These are phyloP conservation scores for Apophysomyces trapeziformis DNA, from an alignment of 371 early-diverging fungal genomes.

Conservation along the genomic window DNA sequence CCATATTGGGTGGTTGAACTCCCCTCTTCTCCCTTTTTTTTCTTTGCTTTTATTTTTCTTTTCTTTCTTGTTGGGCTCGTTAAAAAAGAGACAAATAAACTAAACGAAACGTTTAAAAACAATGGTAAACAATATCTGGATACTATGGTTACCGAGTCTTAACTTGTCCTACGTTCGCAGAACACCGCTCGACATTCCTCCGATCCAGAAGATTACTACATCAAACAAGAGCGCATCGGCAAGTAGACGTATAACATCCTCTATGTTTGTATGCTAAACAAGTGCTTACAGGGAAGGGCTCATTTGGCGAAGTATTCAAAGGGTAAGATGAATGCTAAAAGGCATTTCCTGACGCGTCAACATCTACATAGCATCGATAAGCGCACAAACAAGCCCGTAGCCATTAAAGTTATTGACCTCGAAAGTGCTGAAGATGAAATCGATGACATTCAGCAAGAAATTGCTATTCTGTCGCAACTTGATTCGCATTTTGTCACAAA, in stretches of 20 bases:
- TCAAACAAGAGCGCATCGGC: slow-evolving; percentile 75
- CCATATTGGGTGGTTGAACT: slow-evolving; percentile 13
- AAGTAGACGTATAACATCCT: slow-evolving; percentile 18
- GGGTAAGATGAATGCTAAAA: slow-evolving; percentile 61
- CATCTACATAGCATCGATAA: slow-evolving; percentile 67
- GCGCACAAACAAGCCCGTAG: slow-evolving; percentile 78
- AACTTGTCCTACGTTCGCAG: slow-evolving; percentile 14
- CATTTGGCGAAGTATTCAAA: slow-evolving; percentile 92
- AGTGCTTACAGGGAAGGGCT: slow-evolving; percentile 72
- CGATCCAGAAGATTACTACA: slow-evolving; percentile 67
- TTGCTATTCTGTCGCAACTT: slow-evolving; percentile 93
- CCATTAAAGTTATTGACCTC: slow-evolving; percentile 92
- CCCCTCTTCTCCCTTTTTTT: slow-evolving; percentile 13
- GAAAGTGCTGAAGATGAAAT: slow-evolving; percentile 97
- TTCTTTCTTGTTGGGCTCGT: slow-evolving; percentile 4
- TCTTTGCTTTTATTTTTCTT: slow-evolving; percentile 9
- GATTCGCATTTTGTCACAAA: slow-evolving; percentile 91
- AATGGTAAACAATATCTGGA: not conserved
- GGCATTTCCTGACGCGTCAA: slow-evolving; percentile 5
- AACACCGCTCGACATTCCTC: slow-evolving; percentile 41
- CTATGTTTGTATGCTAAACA: not conserved
- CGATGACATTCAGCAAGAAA: slow-evolving; percentile 98
- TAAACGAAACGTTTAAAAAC: slow-evolving; percentile 1
- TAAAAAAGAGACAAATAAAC: slow-evolving; percentile 6
- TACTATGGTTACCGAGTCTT: not conserved